Evolutionary conservation across 257 asterid genomes (phyloP).

Genomic region (Capsicum pubescens): DNA sequence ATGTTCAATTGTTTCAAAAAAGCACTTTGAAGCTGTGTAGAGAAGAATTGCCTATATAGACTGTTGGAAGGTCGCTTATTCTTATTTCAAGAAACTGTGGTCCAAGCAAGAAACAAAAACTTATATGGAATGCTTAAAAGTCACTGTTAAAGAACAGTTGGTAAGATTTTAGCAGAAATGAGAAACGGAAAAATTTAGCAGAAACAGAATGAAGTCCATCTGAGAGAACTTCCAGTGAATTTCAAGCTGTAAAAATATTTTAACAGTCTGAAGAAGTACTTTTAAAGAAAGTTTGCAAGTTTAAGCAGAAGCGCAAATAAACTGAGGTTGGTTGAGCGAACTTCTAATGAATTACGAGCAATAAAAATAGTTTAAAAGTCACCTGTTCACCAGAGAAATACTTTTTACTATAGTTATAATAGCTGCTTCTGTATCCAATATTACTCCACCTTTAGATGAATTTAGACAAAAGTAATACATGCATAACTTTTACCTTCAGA

Average conservation of each 20-base stretch:
- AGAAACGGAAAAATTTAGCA: neutral
- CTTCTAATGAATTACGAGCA: neutral
- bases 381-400: conserved; percentile 1
- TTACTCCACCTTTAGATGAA: neutral
- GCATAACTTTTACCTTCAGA: conserved; percentile 63
- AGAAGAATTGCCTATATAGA: neutral
- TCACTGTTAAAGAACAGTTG: neutral
- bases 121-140: neutral
- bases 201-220: neutral
- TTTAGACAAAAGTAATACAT: conserved; percentile 17
- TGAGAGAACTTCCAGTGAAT: conserved; percentile 14
- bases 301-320: neutral
- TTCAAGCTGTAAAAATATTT: conserved; percentile 5
- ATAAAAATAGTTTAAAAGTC: neutral
- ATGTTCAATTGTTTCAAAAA: neutral
- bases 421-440: conserved; percentile 13
- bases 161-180: conserved; percentile 14
- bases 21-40: neutral
- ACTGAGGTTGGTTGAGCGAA: neutral
- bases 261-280: neutral
- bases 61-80: neutral
- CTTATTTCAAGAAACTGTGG: neutral
- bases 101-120: conserved; percentile 1
- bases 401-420: conserved; percentile 3
- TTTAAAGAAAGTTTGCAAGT: neutral